Base-by-base conservation (phyloP, 441 rosid genomes). In the Croton setiger region DNA sequence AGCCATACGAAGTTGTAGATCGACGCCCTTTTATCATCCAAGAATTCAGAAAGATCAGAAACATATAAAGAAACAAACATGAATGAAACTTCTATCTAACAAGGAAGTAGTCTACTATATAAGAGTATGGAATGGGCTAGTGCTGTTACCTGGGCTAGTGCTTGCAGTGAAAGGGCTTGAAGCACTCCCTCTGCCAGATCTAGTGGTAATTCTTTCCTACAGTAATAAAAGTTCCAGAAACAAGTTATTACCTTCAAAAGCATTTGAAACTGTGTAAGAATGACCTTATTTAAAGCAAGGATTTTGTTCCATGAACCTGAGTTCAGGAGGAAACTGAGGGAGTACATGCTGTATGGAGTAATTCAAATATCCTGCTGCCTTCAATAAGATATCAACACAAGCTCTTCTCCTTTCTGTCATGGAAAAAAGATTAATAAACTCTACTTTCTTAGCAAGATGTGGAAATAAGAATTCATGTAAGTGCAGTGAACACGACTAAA, bases 1-100 rank as follows among this genome's bases (percentile, higher is more conserved):
- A 63, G 98, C 98, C 86, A 90, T 82, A 60, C 98, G 97, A 35
- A 92, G 98, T 79, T 92, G 98, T 75, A 92, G 81, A 72, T 90
- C 98, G 69, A 87, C 88, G 75, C 89, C 86, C 98, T 92, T 27
- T 77, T 31, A 70, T 68, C 59, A 76, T 62, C 63, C 8, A 20
- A 35, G 21, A 54, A 53, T 39, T 39, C 5, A 43, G 31, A 35
- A 6, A 17, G 31, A 43, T 8, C 17, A 3, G 14, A 63, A 21
- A 23, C 6, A 44, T 1, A 23, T 4, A 62, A 14, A 43, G 7
- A 18, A 52, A 17, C 4, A 62, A 4, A 20, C 13, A 21, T 10
- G 20, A 53, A 52, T 18, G 5, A 59, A 17, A 9, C 12, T 36
- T 36, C 3, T 9, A 58, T 36, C 20, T 39, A 5, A 57, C 41